These are phyloP conservation scores for Hymenoscyphus repandus DNA, from an alignment of 2,329 filamentous ascomycete genomes.

Conservation along the genomic window DNA sequence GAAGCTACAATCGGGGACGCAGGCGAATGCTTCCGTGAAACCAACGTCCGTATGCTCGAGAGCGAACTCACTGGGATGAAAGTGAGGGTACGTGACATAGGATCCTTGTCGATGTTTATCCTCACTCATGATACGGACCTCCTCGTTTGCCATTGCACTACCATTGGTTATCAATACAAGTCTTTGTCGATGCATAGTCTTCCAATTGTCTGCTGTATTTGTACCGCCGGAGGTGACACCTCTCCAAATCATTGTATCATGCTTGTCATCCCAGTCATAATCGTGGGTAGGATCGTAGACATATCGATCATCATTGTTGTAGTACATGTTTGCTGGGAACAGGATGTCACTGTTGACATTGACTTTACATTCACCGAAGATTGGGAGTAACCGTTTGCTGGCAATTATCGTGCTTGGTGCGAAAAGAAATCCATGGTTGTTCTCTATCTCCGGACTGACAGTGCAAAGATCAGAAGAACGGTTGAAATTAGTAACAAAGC, in stretches of 20 bases:
- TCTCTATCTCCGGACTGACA: slow-evolving; percentile 44
- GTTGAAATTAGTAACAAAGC: slow-evolving; percentile 54
- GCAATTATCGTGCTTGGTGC: slow-evolving; percentile 46
- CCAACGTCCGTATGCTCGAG: slow-evolving; percentile 30
- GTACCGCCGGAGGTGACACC: slow-evolving; percentile 58
- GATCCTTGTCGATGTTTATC: slow-evolving; percentile 34
- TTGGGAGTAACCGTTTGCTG: slow-evolving; percentile 50
- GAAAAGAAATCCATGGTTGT: slow-evolving; percentile 52
- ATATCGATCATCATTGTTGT: slow-evolving; percentile 52
- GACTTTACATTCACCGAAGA: slow-evolving; percentile 59
- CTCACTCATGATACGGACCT: slow-evolving; percentile 31
- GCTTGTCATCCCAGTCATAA: slow-evolving; percentile 53
- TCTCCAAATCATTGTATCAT: slow-evolving; percentile 54
- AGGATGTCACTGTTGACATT: slow-evolving; percentile 60
- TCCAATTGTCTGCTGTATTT: slow-evolving; percentile 45
- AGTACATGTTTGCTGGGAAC: slow-evolving; percentile 61
- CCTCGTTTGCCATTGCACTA: slow-evolving; percentile 40
- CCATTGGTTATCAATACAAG: slow-evolving; percentile 50
- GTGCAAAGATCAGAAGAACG: slow-evolving; percentile 52
- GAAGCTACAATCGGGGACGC: slow-evolving; percentile 40
- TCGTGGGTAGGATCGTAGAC: slow-evolving; percentile 51
- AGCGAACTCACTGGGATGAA: slow-evolving; percentile 34
- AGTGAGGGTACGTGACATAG: slow-evolving; percentile 37
- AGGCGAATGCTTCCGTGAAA: slow-evolving; percentile 38
- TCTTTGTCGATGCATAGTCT: slow-evolving; percentile 51